Conservation (phyloP, 345 rosid genomes). For the Heritiera fomes region DNA sequence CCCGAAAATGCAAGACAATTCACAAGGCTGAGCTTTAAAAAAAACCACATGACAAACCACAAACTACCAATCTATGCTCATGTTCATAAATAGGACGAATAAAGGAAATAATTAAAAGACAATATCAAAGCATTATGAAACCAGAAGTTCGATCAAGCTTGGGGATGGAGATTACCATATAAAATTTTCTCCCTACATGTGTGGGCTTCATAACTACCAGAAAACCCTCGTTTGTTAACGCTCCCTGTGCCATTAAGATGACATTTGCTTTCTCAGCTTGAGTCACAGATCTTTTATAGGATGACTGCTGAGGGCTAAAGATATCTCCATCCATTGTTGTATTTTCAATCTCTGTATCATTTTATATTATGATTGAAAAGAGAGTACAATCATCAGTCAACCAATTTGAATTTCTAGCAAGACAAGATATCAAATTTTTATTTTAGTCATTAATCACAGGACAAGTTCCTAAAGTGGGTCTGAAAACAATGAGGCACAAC, state of each 20-base stretch:
- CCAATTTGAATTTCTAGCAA: background rate
- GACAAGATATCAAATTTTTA: background rate
- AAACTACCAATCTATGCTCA: background rate
- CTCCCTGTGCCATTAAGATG: constrained; percentile 5
- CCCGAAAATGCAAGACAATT: background rate
- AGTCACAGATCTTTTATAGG: background rate
- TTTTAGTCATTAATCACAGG: background rate
- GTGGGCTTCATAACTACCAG: constrained; percentile 24
- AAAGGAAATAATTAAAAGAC: background rate
- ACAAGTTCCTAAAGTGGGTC: background rate
- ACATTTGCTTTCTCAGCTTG: constrained; percentile 13
- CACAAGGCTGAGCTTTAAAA: background rate
- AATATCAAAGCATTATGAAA: background rate
- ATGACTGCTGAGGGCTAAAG: background rate
- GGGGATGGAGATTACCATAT: constrained; percentile 34
- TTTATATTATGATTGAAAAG: background rate
- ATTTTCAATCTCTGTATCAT: background rate
- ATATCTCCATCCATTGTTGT: background rate
- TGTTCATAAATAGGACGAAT: background rate
- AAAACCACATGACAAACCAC: background rate
- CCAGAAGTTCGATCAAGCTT: background rate
- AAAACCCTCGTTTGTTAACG: constrained; percentile 14
- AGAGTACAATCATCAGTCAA: background rate
- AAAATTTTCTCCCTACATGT: constrained; percentile 30
- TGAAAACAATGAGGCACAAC: background rate